Evolutionary conservation across 164 flowering plant species (phyloP).

Genomic region (Sedum album): DNA sequence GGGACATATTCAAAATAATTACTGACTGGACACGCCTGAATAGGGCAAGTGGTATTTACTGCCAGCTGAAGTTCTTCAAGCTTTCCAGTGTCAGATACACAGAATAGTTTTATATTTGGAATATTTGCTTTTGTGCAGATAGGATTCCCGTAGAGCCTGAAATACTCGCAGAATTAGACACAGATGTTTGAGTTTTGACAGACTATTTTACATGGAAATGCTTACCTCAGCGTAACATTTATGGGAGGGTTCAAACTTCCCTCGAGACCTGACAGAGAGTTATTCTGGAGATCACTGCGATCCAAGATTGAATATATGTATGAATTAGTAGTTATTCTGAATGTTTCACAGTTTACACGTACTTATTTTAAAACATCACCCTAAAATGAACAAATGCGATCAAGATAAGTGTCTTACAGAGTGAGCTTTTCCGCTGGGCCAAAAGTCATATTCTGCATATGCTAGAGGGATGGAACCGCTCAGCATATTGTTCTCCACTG

Average conservation of each 20-base stretch:
- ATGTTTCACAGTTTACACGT: not conserved
- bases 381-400: not conserved
- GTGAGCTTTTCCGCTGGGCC: constrained; percentile 26
- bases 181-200: not conserved
- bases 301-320: not conserved
- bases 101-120: constrained; percentile 32
- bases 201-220: constrained; percentile 3
- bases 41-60: constrained; percentile 27
- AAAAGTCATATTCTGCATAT: constrained; percentile 44
- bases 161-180: constrained; percentile 3
- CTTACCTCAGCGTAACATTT: constrained; percentile 65
- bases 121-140: constrained; percentile 36
- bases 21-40: constrained; percentile 39
- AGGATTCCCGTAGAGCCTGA: constrained; percentile 77
- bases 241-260: constrained; percentile 47
- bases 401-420: constrained; percentile 38
- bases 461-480: constrained; percentile 20
- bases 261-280: constrained; percentile 39
- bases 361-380: not conserved
- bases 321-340: not conserved
- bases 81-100: constrained; percentile 21
- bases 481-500: constrained; percentile 20
- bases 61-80: constrained; percentile 14
- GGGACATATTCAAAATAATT: constrained; percentile 42
- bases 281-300: constrained; percentile 72